Base-by-base conservation (phyloP, 306 rosid genomes). In the Medicago arabica region DNA sequence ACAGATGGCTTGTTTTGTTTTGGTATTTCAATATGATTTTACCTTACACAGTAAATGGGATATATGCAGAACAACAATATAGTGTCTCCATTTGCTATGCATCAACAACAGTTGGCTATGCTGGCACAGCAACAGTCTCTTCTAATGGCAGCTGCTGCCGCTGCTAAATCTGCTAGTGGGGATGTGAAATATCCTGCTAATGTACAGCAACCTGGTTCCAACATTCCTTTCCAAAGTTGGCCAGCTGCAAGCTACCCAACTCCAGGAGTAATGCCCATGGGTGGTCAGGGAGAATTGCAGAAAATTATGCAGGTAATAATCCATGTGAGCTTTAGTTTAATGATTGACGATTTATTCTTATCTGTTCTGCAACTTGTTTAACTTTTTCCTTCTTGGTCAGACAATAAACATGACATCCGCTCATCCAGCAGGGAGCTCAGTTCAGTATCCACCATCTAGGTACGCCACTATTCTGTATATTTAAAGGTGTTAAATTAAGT, bases 31-130 rank as follows among this genome's bases (percentile, higher is more conserved):
- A 28, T 66, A 78, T 46, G 59, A 14, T 44, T 59, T 70, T 61
- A 39, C 82, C 67, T 81, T 49, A 88, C 72, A 39, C 71, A 36
- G 39, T 74, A 25, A 66, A 78, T 77, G 81, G 67, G 80, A 84
- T 80, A 69, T 80, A 62, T 84, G 92, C 88, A 95, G 98, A 28
- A 28, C 31, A 83, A 88, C 64, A 85, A 61, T 75, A 85, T 86
- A 82, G 93, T 85, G 76, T 92, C 98, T 70, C 97, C 98, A 55
- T 95, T 92, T 76, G 67, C 96, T 28, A 55, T 77, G 82, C 97
- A 90, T 84, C 98, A 95, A 83, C 98, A 95, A 63, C 98, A 95
- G 76, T 84, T 90, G 64, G 90, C 97, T 55, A 88, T 95, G 95
- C 86, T 91, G 77, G 93, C 98, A 58, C 96, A 93, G 81, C 96